Percentiles rank a stretch among this genome's conserved stretches.
Evolutionary conservation across 202 grass and related monocot genomes (phyloP).

Genomic region (Cymbopogon flexuosus): DNA sequence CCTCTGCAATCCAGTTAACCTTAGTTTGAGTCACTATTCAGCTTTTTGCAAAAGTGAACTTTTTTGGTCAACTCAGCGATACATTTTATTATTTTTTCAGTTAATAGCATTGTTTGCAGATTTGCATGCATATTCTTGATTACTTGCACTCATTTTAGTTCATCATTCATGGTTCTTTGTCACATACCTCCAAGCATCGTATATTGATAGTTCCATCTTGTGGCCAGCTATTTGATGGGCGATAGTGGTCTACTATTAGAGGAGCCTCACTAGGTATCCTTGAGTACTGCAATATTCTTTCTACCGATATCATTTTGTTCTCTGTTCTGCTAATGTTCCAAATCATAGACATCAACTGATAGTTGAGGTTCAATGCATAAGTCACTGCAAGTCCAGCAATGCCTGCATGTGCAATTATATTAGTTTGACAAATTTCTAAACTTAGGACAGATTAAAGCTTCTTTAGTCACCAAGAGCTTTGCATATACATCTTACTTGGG

Average conservation of each 20-base stretch:
- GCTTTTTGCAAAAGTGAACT: background rate
- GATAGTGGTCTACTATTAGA: conserved; percentile 55
- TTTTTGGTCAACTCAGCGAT: background rate
- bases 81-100: too few species aligned
- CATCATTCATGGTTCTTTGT: background rate
- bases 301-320: conserved; percentile 98
- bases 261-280: conserved; percentile 79
- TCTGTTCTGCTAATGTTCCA: conserved; percentile 93
- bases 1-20: background rate
- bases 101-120: background rate
- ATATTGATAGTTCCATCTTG: conserved; percentile 74
- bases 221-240: conserved; percentile 67
- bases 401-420: conserved; percentile 46
- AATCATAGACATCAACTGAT: conserved; percentile 64
- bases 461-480: conserved; percentile 5
- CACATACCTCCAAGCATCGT: conserved; percentile 75
- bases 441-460: background rate
- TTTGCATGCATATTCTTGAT: background rate
- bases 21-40: background rate
- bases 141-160: background rate
- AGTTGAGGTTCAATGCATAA: conserved; percentile 87
- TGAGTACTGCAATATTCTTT: conserved; percentile 94
- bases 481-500: conserved; percentile 76
- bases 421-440: conserved; percentile 24
- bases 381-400: conserved; percentile 92